Base-by-base conservation (phyloP, 2,329 filamentous ascomycete genomes). In the Ascochyta rabiei region DNA sequence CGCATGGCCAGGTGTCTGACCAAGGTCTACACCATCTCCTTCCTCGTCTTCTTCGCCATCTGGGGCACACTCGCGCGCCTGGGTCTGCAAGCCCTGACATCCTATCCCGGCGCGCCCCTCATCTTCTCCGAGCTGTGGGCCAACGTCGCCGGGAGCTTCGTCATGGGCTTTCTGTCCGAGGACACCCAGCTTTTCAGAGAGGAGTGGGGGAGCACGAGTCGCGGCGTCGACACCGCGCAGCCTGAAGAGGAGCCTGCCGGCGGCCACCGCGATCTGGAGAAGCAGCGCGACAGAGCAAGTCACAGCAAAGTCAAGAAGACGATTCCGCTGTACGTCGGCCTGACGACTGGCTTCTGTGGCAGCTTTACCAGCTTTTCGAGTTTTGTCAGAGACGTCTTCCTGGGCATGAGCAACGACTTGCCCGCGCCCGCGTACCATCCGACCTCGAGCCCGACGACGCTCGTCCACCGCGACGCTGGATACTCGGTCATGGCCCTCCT, bases 361-460 rank as follows among this genome's bases (percentile, higher is more conserved):
- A 93, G 89, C 62, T 90, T 95, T 68, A 97, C 93, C 0, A 93
- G 89, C 9, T 96, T 96, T 75, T 96, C 92, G 0, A 86, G 88
- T 18, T 96, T 96, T 70, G 87, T 93, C 41, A 84, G 90, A 6
- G 93, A 96, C 66, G 76, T 82, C 13, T 96, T 96, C 70, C 82
- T 96, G 19, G 88, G 90, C 0, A 76, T 96, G 16, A 87, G 90
- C 4, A 95, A 96, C 69, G 83, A 89, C 60, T 76, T 96, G 10
- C 79, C 83, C 0, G 77, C 81, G 1, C 82, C 85, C 0, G 75
- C 80, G 63, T 67, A 73, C 48, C 71, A 81, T 60, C 45, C 62
- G 1, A 53, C 63, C 0, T 57, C 75, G 2, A 56, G 65, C 13
- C 49, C 73, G 1, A 58, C 66, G 0, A 61, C 66, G 0, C 69